Percentiles rank a stretch among this genome's conserved stretches.
Conservation (phyloP, 2,329 filamentous ascomycete genomes). For the Plectosphaerella plurivora region DNA sequence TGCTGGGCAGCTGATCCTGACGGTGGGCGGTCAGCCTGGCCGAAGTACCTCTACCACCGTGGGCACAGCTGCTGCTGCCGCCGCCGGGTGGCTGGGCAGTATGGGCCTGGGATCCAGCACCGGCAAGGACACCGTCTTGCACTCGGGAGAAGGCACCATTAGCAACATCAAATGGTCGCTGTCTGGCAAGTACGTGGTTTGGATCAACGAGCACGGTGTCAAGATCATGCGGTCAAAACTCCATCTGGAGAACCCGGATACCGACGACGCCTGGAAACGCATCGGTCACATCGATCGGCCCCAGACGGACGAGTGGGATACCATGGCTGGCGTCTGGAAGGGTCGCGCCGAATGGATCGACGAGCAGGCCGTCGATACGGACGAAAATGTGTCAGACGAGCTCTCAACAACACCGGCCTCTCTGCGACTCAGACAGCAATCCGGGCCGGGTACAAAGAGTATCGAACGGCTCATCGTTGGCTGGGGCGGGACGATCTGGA, state of each 20-base stretch:
- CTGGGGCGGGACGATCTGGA: conserved; percentile 95
- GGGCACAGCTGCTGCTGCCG: conserved; percentile 73
- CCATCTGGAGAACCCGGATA: conserved; percentile 69
- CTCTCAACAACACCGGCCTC: background rate
- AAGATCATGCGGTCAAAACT: conserved; percentile 94
- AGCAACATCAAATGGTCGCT: conserved; percentile 92
- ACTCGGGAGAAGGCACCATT: conserved; percentile 88
- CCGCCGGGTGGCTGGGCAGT: conserved; percentile 85
- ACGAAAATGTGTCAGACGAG: conserved; percentile 48
- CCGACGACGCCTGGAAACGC: conserved; percentile 87
- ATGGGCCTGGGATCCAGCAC: conserved; percentile 75
- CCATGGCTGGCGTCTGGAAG: conserved; percentile 96
- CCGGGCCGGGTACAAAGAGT: conserved; percentile 38
- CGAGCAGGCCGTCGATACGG: conserved; percentile 69
- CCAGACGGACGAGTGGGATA: conserved; percentile 83
- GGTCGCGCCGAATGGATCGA: conserved; percentile 91
- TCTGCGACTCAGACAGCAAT: conserved; percentile 37
- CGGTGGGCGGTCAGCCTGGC: conserved; percentile 73
- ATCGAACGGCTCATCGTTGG: conserved; percentile 84
- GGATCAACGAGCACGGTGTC: conserved; percentile 95
- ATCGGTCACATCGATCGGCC: conserved; percentile 90
- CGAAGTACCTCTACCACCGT: conserved; percentile 85
- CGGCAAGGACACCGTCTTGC: conserved; percentile 81
- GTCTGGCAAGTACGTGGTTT: conserved; percentile 86
- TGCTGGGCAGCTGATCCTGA: conserved; percentile 83